Evolutionary conservation across 805 yeast species (phyloP).

Genomic region (Lipomyces yamanashiensis): DNA sequence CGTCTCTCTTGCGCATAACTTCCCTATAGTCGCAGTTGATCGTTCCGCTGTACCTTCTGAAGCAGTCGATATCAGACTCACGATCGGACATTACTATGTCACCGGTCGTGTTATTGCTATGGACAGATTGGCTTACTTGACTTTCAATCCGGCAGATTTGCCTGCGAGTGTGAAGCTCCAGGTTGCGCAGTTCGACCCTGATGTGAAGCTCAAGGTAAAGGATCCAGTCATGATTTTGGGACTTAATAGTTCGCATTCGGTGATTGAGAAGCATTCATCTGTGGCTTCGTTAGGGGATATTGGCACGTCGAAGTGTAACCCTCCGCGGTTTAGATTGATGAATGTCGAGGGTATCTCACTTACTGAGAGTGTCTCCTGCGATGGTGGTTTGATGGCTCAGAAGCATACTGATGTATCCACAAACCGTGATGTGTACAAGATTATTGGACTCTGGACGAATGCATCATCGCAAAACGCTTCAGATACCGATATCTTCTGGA

Average conservation of each 20-base stretch:
- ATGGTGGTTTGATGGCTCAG: constrained; percentile 29
- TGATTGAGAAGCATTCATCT: constrained; percentile 27
- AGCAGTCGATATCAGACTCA: constrained; percentile 30
- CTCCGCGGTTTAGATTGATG: constrained; percentile 31
- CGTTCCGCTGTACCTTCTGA: constrained; percentile 35
- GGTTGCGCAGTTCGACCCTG: constrained; percentile 21
- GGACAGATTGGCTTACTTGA: constrained; percentile 31
- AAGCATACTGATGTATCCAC: background rate
- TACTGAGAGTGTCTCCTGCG: constrained; percentile 27
- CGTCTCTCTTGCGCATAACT: constrained; percentile 19
- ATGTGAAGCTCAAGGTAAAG: constrained; percentile 13
- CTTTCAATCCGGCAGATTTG: constrained; percentile 22
- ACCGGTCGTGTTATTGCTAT: constrained; percentile 31
- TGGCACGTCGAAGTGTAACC: constrained; percentile 33
- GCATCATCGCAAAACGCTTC: constrained; percentile 28
- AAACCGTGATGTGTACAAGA: constrained; percentile 12
- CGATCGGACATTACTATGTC: constrained; percentile 33
- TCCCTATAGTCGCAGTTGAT: constrained; percentile 32
- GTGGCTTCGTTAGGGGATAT: constrained; percentile 21
- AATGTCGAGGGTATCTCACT: constrained; percentile 31
- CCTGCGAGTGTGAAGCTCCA: constrained; percentile 24
- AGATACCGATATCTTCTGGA: constrained; percentile 32
- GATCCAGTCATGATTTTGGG: constrained; percentile 29
- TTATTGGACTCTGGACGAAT: constrained; percentile 29
- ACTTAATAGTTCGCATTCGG: constrained; percentile 14